A percentile compares a stretch with the other conserved stretches of the same genome.
These are phyloP conservation scores for Hypoxylon perforatum DNA, from an alignment of 495 filamentous ascomycete genomes.

Conservation along the genomic window DNA sequence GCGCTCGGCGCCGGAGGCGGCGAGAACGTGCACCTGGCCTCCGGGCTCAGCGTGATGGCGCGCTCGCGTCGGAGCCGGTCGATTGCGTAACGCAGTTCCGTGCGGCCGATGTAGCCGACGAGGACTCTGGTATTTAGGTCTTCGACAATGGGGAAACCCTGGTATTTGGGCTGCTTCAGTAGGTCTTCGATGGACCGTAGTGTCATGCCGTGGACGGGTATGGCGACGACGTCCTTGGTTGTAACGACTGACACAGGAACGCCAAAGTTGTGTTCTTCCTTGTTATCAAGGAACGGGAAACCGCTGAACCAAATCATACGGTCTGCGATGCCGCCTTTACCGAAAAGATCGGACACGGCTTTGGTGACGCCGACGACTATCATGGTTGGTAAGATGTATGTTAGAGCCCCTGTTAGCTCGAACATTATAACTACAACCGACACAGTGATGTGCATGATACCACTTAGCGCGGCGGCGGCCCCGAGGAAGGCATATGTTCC, in stretches of 20 bases:
- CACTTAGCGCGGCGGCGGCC: slow-evolving; percentile 92
- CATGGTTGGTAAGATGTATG: slow-evolving; percentile 97
- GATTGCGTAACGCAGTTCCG: slow-evolving; percentile 92
- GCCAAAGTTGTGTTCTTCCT: slow-evolving; percentile 97
- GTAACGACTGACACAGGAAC: slow-evolving; percentile 94
- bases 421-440: slow-evolving; percentile 99
- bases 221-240: slow-evolving; percentile 79
- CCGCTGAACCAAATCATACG: slow-evolving; percentile 99
- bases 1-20: slow-evolving; percentile 64
- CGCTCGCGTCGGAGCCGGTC: slow-evolving; percentile 82
- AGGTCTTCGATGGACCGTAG: slow-evolving; percentile 79
- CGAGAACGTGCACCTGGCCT: slow-evolving; percentile 80
- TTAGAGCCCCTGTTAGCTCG: slow-evolving; percentile 92
- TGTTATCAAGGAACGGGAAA: slow-evolving; percentile 97
- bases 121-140: slow-evolving; percentile 75
- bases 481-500: slow-evolving; percentile 96
- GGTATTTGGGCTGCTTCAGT: slow-evolving; percentile 83
- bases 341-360: slow-evolving; percentile 88
- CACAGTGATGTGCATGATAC: slow-evolving; percentile 97
- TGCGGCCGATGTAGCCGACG: slow-evolving; percentile 93
- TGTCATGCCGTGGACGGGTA: slow-evolving; percentile 80
- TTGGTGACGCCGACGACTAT: slow-evolving; percentile 98
- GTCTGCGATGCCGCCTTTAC: slow-evolving; percentile 96
- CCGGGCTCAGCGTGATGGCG: slow-evolving; percentile 71
- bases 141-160: slow-evolving; percentile 94